Evolutionary conservation across 2,329 filamentous ascomycete genomes (phyloP), one percentile per base, ranked within the genome.

Genomic region (Penicillium sp.): DNA sequence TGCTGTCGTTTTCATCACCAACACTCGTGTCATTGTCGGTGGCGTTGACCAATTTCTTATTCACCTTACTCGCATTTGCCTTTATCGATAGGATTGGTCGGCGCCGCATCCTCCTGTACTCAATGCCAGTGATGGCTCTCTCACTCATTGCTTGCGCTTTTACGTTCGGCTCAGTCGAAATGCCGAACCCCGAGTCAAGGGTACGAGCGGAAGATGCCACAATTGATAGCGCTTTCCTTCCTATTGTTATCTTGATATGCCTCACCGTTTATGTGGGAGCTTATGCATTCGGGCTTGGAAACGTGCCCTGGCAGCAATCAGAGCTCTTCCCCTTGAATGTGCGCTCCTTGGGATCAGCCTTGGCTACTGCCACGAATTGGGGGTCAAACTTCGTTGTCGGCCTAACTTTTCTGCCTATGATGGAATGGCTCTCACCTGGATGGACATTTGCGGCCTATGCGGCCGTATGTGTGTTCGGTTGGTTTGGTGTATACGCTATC

Each of bases 231-330:
- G 17, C 57, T 50, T 41, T 56, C 54, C 46, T 59, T 53, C 64
- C 75, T 5, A 42, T 72, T 43, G 74, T 83, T n/a, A 84, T 96
- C 38, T 77, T 96, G 2, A 54, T 80, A 34, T 85, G 85, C 55
- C 84, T 96, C 66, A 84, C 89, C 67, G 59, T 88, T 6, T 96
- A 94, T 67, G 89, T 95, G 2, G 85, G 87, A 9, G 77, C 84
- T 1, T 97, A 94, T 64, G 91, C 91, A 1, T 75, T 90, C 1
- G 91, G 91, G 2, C 77, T 97, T 2, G 91, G 91, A 7, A 94
- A 89, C 60, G 88, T 97, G 3, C 90, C 91, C 0, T 97, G 91
- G 91, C 91, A 95, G 77, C 90, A 95, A 71, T 88, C 84, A 59
- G 91, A 97, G 71, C 78, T 95, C 31, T 96, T 96, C 64, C 86